Evolutionary conservation across 169 alveolate genomes (phyloP).

Genomic region (Plasmodium reichenowi): DNA sequence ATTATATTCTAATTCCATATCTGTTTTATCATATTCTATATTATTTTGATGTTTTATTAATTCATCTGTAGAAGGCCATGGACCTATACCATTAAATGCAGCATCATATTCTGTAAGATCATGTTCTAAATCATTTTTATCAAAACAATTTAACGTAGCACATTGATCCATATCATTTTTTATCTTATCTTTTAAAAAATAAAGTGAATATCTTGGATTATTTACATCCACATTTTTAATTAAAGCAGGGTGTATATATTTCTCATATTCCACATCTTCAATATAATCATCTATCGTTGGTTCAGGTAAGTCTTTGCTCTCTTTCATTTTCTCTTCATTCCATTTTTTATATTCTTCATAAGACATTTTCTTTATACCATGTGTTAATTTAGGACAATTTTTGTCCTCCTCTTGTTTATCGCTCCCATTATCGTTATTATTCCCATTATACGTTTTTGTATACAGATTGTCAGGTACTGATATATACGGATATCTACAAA

Average conservation of each 20-base stretch:
- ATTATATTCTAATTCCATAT: constrained; percentile 59
- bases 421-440: background rate
- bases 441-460: constrained; percentile 12
- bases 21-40: constrained; percentile 69
- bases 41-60: constrained; percentile 73
- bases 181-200: constrained; percentile 11
- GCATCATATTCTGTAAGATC: constrained; percentile 85
- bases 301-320: constrained; percentile 15
- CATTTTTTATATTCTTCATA: constrained; percentile 18
- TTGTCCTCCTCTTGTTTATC: background rate
- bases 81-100: constrained; percentile 81
- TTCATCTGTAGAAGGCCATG: constrained; percentile 81
- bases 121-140: constrained; percentile 67
- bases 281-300: constrained; percentile 74
- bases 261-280: constrained; percentile 27
- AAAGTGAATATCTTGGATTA: constrained; percentile 48
- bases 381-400: too few relatives aligned
- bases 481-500: constrained; percentile 43
- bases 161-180: constrained; percentile 13
- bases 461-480: constrained; percentile 41
- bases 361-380: constrained; percentile 3
- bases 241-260: constrained; percentile 36
- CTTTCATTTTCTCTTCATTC: constrained; percentile 5
- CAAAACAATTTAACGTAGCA: constrained; percentile 31
- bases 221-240: constrained; percentile 66